These are phyloP conservation scores for Lipomyces yamadae DNA, from an alignment of 805 yeast genomes.

Conservation along the genomic window DNA sequence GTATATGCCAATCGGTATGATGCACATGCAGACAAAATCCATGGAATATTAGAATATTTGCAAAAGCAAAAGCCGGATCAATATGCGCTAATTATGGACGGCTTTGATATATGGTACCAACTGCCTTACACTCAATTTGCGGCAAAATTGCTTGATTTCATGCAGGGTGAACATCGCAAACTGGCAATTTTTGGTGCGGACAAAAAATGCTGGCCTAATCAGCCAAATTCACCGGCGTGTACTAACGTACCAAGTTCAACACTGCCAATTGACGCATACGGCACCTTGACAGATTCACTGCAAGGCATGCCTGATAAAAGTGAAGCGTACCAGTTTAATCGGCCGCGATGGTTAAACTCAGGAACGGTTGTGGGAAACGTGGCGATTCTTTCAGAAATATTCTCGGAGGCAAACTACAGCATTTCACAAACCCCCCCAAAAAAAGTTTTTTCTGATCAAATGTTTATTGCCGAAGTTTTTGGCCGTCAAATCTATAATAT, in stretches of 20 bases:
- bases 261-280: conserved; percentile 30
- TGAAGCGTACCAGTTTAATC: conserved; percentile 19
- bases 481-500: conserved; percentile 30
- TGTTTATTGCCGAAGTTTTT: conserved; percentile 33
- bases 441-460: conserved; percentile 31
- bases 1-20: conserved; percentile 9
- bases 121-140: conserved; percentile 27
- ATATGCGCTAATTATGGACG: conserved; percentile 34
- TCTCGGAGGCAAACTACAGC: conserved; percentile 28
- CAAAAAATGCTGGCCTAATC: conserved; percentile 39
- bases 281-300: conserved; percentile 30
- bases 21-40: conserved; percentile 34
- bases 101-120: conserved; percentile 38
- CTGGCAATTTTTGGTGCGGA: conserved; percentile 36
- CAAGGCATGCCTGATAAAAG: conserved; percentile 9
- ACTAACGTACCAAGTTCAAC: conserved; percentile 27
- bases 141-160: neutral
- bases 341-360: conserved; percentile 38
- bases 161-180: conserved; percentile 1
- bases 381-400: conserved; percentile 25
- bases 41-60: conserved; percentile 28
- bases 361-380: conserved; percentile 36
- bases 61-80: conserved; percentile 21
- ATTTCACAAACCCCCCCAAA: conserved; percentile 23
- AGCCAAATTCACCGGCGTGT: conserved; percentile 30